Evolutionary conservation across 1,284 basidiomycete genomes (phyloP), one percentile per base, ranked within the genome.

Genomic region (Trichosporon coremiiforme): DNA sequence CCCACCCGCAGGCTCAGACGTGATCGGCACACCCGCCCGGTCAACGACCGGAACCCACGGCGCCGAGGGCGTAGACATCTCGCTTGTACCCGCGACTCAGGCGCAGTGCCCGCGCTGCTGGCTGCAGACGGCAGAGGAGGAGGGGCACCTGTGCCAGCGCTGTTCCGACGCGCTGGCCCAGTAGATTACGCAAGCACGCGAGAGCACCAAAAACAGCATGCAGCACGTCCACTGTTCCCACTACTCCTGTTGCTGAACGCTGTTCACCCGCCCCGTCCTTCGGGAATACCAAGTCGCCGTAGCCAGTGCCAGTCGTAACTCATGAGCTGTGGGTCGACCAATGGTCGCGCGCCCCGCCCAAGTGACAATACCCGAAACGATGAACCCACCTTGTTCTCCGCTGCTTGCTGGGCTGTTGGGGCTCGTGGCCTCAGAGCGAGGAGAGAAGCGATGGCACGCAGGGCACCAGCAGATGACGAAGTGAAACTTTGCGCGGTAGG

Each of bases 91-190:
- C 4, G 87, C 90, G 1, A 79, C 77, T 6, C 74, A 81, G 41
- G 76, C 84, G 13, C 92, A 93, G 78, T 93, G 92, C 78, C 90
- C 90, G 2, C 86, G 92, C 17, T 94, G 92, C 80, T 93, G 92
- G 91, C 89, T 87, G 6, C 89, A 87, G 77, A 88, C 87, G 0
- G 85, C 88, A 4, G 75, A 79, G 5, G 77, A 82, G 36, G 80
- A 84, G 15, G 85, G 88, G 13, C 75, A 77, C 7, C 79, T 92
- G n/a, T 93, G 91, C 81, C 69, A 72, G 8, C 85, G 91, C 72
- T 93, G 91, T 64, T 68, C 35, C 12, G 31, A 22, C 1, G 66
- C 66, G 0, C 9, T 71, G 33, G 45, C 20, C 20, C 22, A n/a
- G 50, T 53, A 53, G 50, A 45, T 3, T 3, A 13, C 36, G 36